A percentile compares a stretch with the other conserved stretches of the same genome.
Evolutionary conservation across 2,329 filamentous ascomycete genomes (phyloP).

Genomic region (Neopestalotiopsis sp.): DNA sequence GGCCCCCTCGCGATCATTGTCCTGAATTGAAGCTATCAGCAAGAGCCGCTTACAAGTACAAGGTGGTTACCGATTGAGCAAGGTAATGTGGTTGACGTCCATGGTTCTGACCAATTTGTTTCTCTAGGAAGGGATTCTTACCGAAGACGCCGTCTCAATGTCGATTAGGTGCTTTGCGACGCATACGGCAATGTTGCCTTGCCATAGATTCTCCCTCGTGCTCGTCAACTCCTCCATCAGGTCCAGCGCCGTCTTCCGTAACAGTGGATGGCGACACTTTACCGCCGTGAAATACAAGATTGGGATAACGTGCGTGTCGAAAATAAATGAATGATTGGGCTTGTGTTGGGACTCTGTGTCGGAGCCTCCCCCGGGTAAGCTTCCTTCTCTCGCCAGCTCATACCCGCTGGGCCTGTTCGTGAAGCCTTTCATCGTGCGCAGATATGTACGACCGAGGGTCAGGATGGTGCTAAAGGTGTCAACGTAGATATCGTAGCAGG

Average conservation of each 20-base stretch:
- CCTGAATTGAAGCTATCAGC: no score
- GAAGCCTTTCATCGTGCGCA: background rate
- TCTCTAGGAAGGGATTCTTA: background rate
- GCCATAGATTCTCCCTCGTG: constrained; percentile 5
- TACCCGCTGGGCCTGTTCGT: background rate
- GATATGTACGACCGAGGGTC: background rate
- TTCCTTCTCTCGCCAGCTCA: background rate
- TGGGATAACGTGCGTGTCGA: constrained; percentile 8
- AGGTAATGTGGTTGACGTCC: no score
- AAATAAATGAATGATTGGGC: background rate
- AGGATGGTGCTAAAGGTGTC: constrained; percentile 1
- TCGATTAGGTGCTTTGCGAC: background rate
- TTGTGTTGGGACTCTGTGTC: background rate
- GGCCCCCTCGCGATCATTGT: no score
- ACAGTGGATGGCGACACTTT: constrained; percentile 4
- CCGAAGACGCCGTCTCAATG: background rate
- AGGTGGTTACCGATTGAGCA: no score
- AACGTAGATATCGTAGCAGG: background rate
- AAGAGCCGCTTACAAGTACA: no score
- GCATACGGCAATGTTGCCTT: background rate
- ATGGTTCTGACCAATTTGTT: no score
- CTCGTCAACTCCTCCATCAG: background rate
- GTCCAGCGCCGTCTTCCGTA: background rate
- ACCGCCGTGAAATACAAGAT: constrained; percentile 1
- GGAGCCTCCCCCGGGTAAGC: background rate